phyloP scores from a whole-genome alignment of 345 rosid species.

The Salix brachista region DNA sequence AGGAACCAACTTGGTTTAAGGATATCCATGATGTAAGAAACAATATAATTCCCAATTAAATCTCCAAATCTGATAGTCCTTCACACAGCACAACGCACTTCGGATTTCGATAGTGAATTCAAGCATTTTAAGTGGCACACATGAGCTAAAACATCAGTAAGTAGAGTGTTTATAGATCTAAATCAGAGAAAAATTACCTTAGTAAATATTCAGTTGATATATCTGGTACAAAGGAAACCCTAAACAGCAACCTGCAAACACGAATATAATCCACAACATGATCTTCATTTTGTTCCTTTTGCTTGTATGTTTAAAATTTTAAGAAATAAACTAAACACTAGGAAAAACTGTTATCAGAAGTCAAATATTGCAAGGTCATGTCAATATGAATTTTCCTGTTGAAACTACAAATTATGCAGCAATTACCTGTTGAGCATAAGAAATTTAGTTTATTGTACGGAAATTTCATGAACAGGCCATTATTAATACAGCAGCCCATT shows the following conservation, averaged over 20 bases:
- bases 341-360: background rate
- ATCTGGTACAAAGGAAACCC: background rate
- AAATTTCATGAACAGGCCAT: background rate
- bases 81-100: background rate
- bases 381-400: background rate
- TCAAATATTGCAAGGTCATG: background rate
- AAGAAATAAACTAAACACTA: background rate
- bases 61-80: background rate
- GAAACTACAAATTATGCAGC: background rate
- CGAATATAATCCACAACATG: background rate
- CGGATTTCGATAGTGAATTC: background rate
- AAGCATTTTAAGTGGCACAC: background rate
- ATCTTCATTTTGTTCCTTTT: background rate
- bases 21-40: background rate
- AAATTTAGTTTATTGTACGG: background rate
- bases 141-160: background rate
- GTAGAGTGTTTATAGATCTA: background rate
- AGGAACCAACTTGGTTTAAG: background rate
- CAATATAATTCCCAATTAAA: background rate
- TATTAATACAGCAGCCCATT: background rate
- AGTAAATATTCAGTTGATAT: background rate
- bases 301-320: background rate
- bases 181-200: conserved; percentile 6
- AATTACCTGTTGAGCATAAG: background rate
- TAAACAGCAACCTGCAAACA: conserved; percentile 27